phyloP scores from a whole-genome alignment of 805 yeast genomes.

The Metschnikowia reukaufii region DNA sequence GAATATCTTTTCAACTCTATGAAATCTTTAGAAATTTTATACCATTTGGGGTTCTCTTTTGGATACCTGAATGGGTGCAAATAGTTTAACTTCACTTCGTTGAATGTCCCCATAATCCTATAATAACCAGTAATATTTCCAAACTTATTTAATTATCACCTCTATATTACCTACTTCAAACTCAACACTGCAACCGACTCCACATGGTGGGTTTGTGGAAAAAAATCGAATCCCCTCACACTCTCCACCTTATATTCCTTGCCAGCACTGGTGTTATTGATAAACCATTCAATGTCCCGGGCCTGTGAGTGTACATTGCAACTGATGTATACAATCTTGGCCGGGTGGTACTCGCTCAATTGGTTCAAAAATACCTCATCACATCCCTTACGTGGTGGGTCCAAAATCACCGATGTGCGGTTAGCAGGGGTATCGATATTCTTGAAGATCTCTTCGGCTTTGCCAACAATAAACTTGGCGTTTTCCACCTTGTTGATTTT shows the following conservation, averaged over 20 bases:
- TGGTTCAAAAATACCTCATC: conserved; percentile 86
- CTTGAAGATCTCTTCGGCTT: conserved; percentile 86
- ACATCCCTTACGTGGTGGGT: conserved; percentile 98
- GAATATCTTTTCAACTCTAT: too few species aligned
- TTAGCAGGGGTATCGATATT: conserved; percentile 72
- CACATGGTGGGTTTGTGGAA: conserved; percentile 92
- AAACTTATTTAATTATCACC: too few species aligned
- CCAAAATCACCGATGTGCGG: conserved; percentile 85
- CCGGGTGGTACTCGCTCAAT: conserved; percentile 78
- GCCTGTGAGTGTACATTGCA: conserved; percentile 99
- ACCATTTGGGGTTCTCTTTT: background rate
- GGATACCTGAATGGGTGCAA: background rate
- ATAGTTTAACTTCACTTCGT: too few species aligned
- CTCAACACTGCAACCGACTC: conserved; percentile 79
- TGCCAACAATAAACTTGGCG: conserved; percentile 84
- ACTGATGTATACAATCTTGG: conserved; percentile 87
- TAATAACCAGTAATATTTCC: too few species aligned
- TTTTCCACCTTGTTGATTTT: conserved; percentile 69
- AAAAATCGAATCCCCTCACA: conserved; percentile 92
- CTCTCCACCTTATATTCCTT: conserved; percentile 69
- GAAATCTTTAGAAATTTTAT: too few species aligned
- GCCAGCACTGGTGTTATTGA: conserved; percentile 65
- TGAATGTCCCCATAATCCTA: too few species aligned
- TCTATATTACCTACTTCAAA: conserved; percentile 14
- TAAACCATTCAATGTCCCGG: conserved; percentile 82